Evolutionary conservation across 208 protist species (phyloP).

Genomic region (Leishmania lainsoni): DNA sequence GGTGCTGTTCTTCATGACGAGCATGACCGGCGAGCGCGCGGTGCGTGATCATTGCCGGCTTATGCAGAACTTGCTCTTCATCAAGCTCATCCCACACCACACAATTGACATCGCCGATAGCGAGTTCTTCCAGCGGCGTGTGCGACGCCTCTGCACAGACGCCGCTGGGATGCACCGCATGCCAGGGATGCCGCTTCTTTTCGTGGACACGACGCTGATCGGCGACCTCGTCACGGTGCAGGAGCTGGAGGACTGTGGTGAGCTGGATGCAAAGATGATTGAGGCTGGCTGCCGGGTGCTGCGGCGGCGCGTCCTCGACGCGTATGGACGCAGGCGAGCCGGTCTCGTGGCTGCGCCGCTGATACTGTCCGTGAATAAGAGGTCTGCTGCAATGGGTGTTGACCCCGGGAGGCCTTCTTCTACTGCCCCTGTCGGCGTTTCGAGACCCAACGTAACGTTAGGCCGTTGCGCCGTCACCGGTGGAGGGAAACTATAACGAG

Average conservation of each 20-base stretch:
- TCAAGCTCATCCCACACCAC: slow-evolving; percentile 72
- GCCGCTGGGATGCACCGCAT: slow-evolving; percentile 30
- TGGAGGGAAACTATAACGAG: neutral
- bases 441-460: neutral
- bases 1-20: slow-evolving; percentile 71
- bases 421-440: neutral
- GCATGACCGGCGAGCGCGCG: slow-evolving; percentile 63
- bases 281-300: slow-evolving; percentile 38
- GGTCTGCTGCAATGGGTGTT: neutral
- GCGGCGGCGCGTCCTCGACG: slow-evolving; percentile 19
- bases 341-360: slow-evolving; percentile 8
- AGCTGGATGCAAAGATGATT: slow-evolving; percentile 46
- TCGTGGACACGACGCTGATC: slow-evolving; percentile 58
- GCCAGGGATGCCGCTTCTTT: slow-evolving; percentile 55
- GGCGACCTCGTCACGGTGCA: slow-evolving; percentile 64
- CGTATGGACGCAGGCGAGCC: neutral
- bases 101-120: slow-evolving; percentile 73
- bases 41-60: slow-evolving; percentile 57
- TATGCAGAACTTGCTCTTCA: slow-evolving; percentile 62
- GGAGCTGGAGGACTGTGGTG: slow-evolving; percentile 69
- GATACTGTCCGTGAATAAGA: slow-evolving; percentile 14
- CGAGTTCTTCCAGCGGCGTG: slow-evolving; percentile 44
- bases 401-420: neutral
- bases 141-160: slow-evolving; percentile 41
- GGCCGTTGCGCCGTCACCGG: neutral